Base-by-base conservation (phyloP, 495 filamentous ascomycete genomes). In the Podospora anserina region DNA sequence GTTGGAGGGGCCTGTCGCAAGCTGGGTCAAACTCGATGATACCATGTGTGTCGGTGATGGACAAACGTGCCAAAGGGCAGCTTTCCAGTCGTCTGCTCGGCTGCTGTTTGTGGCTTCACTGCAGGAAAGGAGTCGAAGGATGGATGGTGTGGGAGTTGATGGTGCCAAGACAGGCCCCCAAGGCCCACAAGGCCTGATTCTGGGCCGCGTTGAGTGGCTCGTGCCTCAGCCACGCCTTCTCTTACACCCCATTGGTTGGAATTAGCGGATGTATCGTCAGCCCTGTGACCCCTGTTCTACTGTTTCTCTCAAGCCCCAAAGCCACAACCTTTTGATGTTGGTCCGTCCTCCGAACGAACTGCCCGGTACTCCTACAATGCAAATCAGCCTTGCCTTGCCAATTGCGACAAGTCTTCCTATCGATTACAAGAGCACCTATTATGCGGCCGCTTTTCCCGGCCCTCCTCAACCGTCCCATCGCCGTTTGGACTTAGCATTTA, bases 391-490 rank as follows among this genome's bases (percentile, higher is more conserved):
- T 57, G 66, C 66, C 61, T 63, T 44, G 19, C n/a, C 26, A 65
- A 32, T 65, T 13, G 49, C 54, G 30, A 56, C 67, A 39, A 56
- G 62, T 39, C 49, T 60, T 18, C 26, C n/a, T 54, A 49, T 20
- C 27, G 49, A 56, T 19, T 67, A 70, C 66, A 70, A 70, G 32
- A 60, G 53, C 23, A 16, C 23, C 23, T 23, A 23, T 23, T 30
- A 60, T 60, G 64, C 68, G 68, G 68, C 68, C 68, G 68, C 68
- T 63, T 70, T 69, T 64, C 23, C 60, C 64, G 30, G 49, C 49
- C 67, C 56, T 4, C 56, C 23, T 20, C 56, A 20, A 32, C 30
- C 56, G 15, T n/a, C 56, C 20, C n/a, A 2, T 20, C 18, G 6
- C 56, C 56, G 23, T 9, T 20, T 4, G 6, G 9, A n/a, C 56